Evolutionary conservation across 306 rosid genomes (phyloP), one percentile per base, ranked within the genome.

Genomic region (Lathyrus oleraceus): DNA sequence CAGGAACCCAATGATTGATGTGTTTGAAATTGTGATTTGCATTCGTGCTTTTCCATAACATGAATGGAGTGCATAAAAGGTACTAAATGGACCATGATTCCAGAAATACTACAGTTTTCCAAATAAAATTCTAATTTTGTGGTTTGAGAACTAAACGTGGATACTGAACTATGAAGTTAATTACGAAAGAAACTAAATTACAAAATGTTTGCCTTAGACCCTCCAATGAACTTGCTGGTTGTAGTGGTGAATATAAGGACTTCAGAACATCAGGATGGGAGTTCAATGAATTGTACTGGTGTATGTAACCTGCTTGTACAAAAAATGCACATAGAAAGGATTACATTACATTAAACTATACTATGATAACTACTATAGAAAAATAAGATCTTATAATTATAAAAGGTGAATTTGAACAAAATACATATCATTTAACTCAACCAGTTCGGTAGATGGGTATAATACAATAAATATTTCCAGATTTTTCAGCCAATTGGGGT

Each of bases 201-300:
- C 60, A 57, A 63, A 73, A 61, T 45, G 67, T 66, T 77, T 85
- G 82, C 99, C 99, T 95, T 85, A 95, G 85, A 82, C 94, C 96
- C 90, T 91, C 99, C 81, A 95, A 84, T 63, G 99, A 87, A 81
- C 95, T 95, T 61, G 96, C 82, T 79, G 92, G 97, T 72, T 95
- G 99, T 74, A 95, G 92, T 6, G 99, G 99, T 62, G 99, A 95
- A 79, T 95, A 91, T 59, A 95, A 85, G 42, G 97, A 95, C 87
- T 91, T 95, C 72, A 95, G 60, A 80, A 95, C 92, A 81, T 95
- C 97, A 72, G 97, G 99, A 75, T 95, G 95, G 28, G 97, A 95
- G 83, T 91, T 85, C 76, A 95, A 81, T 59, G 97, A 91, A 84
- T 95, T 95, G 83, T 95, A 95, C 72, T 91, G 95, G 84, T 83